Conservation (phyloP, 345 rosid species). For the Eutrema yunnanense region DNA sequence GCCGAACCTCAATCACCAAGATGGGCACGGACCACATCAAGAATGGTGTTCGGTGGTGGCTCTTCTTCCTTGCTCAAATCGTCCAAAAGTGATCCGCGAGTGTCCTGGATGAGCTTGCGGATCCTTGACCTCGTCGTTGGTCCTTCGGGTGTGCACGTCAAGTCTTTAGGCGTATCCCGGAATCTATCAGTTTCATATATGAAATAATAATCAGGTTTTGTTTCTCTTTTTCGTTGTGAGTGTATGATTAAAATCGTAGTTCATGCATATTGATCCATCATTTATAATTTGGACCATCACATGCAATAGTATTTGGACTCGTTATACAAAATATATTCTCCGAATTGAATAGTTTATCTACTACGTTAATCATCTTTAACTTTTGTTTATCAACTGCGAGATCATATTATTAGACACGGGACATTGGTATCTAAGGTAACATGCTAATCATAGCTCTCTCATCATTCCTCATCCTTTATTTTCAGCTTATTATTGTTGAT, state of each 20-base stretch:
- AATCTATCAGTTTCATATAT: too few species aligned
- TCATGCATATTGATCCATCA: slow-evolving; percentile 19
- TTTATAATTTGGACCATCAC: slow-evolving; percentile 22
- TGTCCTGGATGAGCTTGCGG: too few species aligned
- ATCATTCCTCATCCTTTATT: slow-evolving; percentile 27
- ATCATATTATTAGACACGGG: slow-evolving; percentile 8
- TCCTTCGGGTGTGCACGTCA: too few species aligned
- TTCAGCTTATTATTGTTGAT: slow-evolving; percentile 16
- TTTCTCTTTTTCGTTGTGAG: neutral
- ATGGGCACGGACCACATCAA: too few species aligned
- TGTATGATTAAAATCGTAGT: slow-evolving; percentile 18
- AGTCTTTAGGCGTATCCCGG: too few species aligned
- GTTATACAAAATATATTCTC: slow-evolving; percentile 17
- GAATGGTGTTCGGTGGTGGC: too few species aligned
- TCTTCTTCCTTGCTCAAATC: too few species aligned
- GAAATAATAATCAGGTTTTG: neutral
- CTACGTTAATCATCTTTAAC: neutral
- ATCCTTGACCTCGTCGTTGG: too few species aligned
- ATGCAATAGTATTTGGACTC: slow-evolving; percentile 23
- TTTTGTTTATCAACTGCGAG: neutral
- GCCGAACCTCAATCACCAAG: too few species aligned
- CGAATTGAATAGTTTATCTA: slow-evolving; percentile 13
- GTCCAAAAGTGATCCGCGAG: too few species aligned
- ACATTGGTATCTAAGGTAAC: slow-evolving; percentile 40
- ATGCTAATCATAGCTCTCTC: slow-evolving; percentile 37